A percentile compares a stretch with the other conserved stretches of the same genome.
Conservation (phyloP, 345 rosid species). For the Hibiscus trionum region DNA sequence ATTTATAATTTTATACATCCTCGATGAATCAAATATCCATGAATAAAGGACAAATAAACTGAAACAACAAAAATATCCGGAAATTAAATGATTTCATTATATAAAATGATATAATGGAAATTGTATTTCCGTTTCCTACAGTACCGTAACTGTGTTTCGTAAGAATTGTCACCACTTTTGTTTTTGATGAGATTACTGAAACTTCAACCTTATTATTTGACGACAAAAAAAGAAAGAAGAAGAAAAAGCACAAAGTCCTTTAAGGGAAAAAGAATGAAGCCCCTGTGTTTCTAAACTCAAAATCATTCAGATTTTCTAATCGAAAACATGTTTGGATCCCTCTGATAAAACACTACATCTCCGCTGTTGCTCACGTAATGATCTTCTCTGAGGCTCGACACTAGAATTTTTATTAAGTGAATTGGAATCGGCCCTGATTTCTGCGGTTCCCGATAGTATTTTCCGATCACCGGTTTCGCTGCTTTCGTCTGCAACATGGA, state of each 20-base stretch:
- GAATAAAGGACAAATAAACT: no score
- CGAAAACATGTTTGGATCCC: slow-evolving; percentile 32
- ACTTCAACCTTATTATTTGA: not conserved
- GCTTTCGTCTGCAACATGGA: slow-evolving; percentile 45
- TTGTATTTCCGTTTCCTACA: not conserved
- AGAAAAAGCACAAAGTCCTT: not conserved
- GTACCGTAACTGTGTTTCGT: not conserved
- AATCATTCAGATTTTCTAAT: not conserved
- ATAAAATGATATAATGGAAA: not conserved
- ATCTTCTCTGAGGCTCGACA: slow-evolving; percentile 52
- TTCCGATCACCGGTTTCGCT: slow-evolving; percentile 68
- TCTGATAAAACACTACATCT: slow-evolving; percentile 64
- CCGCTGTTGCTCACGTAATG: slow-evolving; percentile 75
- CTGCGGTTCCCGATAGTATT: slow-evolving; percentile 72
- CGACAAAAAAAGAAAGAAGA: not conserved
- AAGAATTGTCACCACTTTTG: not conserved
- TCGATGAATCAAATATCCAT: no score
- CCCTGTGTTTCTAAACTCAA: not conserved
- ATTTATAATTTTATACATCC: no score
- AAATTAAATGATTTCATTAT: not conserved
- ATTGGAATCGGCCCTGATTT: slow-evolving; percentile 68
- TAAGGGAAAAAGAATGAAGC: not conserved
- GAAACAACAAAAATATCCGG: not conserved
- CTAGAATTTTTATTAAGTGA: slow-evolving; percentile 47
- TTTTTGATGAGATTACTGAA: not conserved